Evolutionary conservation across 305 asterid species (phyloP).

Genomic region (Ajuga reptans): DNA sequence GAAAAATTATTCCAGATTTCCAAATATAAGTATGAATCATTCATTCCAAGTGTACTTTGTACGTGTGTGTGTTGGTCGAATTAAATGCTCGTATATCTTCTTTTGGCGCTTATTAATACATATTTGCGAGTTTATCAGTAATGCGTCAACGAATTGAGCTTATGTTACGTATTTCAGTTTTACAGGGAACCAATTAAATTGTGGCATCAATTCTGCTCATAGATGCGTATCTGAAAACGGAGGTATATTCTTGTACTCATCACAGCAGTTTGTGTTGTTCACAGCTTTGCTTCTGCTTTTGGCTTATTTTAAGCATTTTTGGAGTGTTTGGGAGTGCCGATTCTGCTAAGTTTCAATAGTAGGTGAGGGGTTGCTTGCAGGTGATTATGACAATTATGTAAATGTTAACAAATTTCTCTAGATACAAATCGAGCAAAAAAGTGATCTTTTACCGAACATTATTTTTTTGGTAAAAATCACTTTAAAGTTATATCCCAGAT

Average conservation of each 20-base stretch:
- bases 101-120: not conserved
- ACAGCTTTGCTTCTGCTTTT: too few relatives aligned
- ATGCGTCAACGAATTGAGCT: slow-evolving; percentile 24
- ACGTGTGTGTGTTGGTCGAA: not conserved
- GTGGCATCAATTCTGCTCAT: slow-evolving; percentile 44
- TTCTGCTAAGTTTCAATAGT: too few relatives aligned
- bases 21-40: slow-evolving; percentile 56
- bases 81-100: not conserved
- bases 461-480: too few relatives aligned
- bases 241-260: slow-evolving; percentile 36
- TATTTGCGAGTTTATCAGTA: not conserved
- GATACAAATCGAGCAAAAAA: too few relatives aligned
- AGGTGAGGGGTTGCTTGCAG: too few relatives aligned
- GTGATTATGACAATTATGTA: too few relatives aligned
- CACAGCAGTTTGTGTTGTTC: not conserved
- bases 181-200: slow-evolving; percentile 70
- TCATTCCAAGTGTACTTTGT: not conserved
- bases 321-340: too few relatives aligned
- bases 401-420: too few relatives aligned
- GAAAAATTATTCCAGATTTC: slow-evolving; percentile 56
- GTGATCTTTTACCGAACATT: too few relatives aligned
- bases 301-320: too few relatives aligned
- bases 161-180: slow-evolving; percentile 49
- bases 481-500: too few relatives aligned
- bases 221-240: slow-evolving; percentile 48